These are phyloP conservation scores for Tillandsia fasciculata DNA, from an alignment of 176 grass and related monocot species.

Conservation along the genomic window DNA sequence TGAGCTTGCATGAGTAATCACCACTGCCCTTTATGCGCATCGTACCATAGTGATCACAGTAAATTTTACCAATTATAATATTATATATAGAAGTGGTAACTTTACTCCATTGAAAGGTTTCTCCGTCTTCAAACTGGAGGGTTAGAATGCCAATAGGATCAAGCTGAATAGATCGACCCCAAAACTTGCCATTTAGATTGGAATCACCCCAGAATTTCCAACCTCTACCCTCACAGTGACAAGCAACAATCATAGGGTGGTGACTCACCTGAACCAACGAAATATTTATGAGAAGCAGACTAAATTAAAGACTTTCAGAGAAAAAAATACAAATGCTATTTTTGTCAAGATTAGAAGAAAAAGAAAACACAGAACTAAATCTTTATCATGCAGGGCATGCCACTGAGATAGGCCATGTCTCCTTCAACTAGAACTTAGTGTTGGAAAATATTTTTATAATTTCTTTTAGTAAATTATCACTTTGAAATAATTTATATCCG, in stretches of 20 bases:
- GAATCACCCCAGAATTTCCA: slow-evolving; percentile 95
- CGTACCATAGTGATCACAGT: slow-evolving; percentile 94
- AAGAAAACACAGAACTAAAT: no score
- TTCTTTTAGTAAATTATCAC: no score
- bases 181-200: slow-evolving; percentile 96
- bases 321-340: not conserved
- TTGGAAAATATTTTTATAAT: no score
- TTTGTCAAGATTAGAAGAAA: no score
- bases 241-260: slow-evolving; percentile 92
- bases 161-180: slow-evolving; percentile 96
- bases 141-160: slow-evolving; percentile 87
- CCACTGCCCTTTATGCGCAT: slow-evolving; percentile 88
- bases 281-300: slow-evolving; percentile 8
- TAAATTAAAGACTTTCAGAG: not conserved
- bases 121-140: slow-evolving; percentile 90
- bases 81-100: slow-evolving; percentile 98
- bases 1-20: slow-evolving; percentile 88
- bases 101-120: slow-evolving; percentile 94
- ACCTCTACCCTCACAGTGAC: slow-evolving; percentile 82
- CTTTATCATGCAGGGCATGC: no score
- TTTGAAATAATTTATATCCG: no score
- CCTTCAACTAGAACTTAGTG: no score
- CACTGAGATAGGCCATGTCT: no score
- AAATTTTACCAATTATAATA: slow-evolving; percentile 99
- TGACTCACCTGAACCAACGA: slow-evolving; percentile 64